Evolutionary conservation across 2,329 filamentous ascomycete species (phyloP).

Genomic region (Aphanoascus verrucosus): DNA sequence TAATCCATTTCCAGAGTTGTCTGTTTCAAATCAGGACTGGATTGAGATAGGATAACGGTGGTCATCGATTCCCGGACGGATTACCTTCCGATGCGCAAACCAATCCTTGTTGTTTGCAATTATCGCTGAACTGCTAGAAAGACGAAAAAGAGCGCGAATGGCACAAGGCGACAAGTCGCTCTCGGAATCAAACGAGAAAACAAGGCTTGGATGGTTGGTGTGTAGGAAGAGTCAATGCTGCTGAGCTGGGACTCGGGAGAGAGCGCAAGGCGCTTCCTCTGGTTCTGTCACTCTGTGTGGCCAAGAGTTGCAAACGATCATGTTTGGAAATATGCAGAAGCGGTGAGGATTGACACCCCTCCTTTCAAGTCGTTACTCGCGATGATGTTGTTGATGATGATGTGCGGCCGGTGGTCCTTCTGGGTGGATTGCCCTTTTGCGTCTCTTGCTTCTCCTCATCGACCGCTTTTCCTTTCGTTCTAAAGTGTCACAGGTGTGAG

Average conservation of each 20-base stretch:
- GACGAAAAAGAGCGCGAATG: too few species aligned
- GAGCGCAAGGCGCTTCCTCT: constrained; percentile 1
- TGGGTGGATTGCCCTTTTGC: neutral
- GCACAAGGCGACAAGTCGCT: too few species aligned
- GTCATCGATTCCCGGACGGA: too few species aligned
- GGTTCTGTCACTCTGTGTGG: constrained; percentile 3
- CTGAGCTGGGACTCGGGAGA: neutral
- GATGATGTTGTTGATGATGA: neutral
- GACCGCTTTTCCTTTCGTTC: neutral
- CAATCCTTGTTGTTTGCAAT: too few species aligned
- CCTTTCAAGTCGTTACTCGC: neutral
- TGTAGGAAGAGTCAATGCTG: neutral
- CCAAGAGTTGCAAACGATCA: constrained; percentile 10
- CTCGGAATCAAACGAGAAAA: neutral
- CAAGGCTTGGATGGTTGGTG: constrained; percentile 6
- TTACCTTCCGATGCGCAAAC: too few species aligned
- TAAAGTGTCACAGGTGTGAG: neutral
- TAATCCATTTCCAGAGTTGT: too few species aligned
- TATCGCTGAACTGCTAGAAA: too few species aligned
- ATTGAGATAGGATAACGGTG: too few species aligned
- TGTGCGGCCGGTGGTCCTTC: neutral
- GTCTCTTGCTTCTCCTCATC: neutral
- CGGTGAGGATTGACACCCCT: constrained; percentile 4
- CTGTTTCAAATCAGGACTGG: too few species aligned
- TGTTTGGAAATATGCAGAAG: constrained; percentile 8